These are phyloP conservation scores for Ascochyta viciae-villosae DNA, from an alignment of 2,329 filamentous ascomycete species.

Conservation along the genomic window DNA sequence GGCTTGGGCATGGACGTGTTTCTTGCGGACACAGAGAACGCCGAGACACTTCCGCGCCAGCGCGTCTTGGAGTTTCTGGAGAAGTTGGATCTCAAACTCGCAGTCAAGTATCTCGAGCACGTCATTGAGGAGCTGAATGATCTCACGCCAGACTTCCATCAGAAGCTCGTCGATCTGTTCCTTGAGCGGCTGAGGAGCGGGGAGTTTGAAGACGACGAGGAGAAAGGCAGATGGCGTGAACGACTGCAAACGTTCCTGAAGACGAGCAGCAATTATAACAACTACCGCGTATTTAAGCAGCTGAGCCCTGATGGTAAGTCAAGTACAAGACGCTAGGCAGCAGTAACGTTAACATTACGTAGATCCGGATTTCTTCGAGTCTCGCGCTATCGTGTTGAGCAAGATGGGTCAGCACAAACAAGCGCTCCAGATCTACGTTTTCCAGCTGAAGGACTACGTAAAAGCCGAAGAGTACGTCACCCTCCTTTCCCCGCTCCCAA, in stretches of 20 bases:
- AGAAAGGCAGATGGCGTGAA: slow-evolving; percentile 60
- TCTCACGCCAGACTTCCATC: slow-evolving; percentile 83
- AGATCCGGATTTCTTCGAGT: slow-evolving; percentile 88
- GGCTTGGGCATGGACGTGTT: slow-evolving; percentile 91
- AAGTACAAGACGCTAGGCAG: neutral
- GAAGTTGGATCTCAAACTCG: slow-evolving; percentile 72
- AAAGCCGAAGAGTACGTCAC: slow-evolving; percentile 84
- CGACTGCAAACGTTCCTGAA: slow-evolving; percentile 78
- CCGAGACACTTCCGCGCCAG: slow-evolving; percentile 83
- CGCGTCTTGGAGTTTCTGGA: slow-evolving; percentile 77
- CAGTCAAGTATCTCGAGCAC: slow-evolving; percentile 86
- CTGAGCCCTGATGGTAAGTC: slow-evolving; percentile 79
- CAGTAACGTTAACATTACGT: slow-evolving; percentile 9
- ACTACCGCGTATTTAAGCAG: slow-evolving; percentile 76
- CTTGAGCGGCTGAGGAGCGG: slow-evolving; percentile 60
- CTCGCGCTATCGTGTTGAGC: slow-evolving; percentile 86
- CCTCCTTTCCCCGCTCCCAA: neutral
- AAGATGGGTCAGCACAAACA: slow-evolving; percentile 97
- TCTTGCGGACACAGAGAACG: slow-evolving; percentile 90
- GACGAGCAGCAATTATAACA: slow-evolving; percentile 80
- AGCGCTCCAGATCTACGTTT: slow-evolving; percentile 96
- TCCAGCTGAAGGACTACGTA: slow-evolving; percentile 82
- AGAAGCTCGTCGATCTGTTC: slow-evolving; percentile 78
- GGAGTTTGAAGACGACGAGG: slow-evolving; percentile 42
- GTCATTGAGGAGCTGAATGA: slow-evolving; percentile 88